These are phyloP conservation scores for Sporisorium graminicola DNA, from an alignment of 1,284 basidiomycete genomes.

Conservation along the genomic window DNA sequence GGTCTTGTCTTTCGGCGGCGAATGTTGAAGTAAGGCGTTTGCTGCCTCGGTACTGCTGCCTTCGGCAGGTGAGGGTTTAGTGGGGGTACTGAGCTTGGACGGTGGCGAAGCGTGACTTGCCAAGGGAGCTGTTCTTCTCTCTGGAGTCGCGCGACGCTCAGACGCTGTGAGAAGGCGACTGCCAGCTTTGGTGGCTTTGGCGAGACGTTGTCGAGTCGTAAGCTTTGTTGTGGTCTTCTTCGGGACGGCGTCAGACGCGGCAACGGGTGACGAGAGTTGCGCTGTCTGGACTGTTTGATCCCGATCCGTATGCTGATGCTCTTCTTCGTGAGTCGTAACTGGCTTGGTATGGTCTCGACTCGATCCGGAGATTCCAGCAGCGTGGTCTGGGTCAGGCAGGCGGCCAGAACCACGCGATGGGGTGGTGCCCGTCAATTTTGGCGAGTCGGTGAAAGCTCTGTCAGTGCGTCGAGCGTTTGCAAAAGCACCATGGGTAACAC, in stretches of 20 bases:
- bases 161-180: slow-evolving; percentile 33
- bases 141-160: slow-evolving; percentile 25
- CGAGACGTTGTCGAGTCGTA: slow-evolving; percentile 45
- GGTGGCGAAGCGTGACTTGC: slow-evolving; percentile 8
- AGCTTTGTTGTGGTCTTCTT: slow-evolving; percentile 41
- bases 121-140: slow-evolving; percentile 9
- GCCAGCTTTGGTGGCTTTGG: slow-evolving; percentile 50
- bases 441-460: slow-evolving; percentile 27
- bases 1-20: slow-evolving; percentile 6
- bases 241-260: slow-evolving; percentile 15
- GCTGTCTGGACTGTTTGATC: not conserved
- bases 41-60: not conserved
- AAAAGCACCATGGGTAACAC: slow-evolving; percentile 9
- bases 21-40: not conserved
- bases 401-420: not conserved
- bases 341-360: not conserved
- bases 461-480: not conserved
- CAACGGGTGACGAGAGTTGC: slow-evolving; percentile 13
- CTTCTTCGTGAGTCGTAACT: not conserved
- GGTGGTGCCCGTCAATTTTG: slow-evolving; percentile 2
- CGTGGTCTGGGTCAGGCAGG: not conserved
- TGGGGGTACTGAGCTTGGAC: slow-evolving; percentile 1
- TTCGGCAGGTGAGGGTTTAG: not conserved
- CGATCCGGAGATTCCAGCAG: not conserved
- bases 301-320: slow-evolving; percentile 2